Base-by-base conservation (phyloP, 768 basidiomycete species). In the Boletus sensibilis region DNA sequence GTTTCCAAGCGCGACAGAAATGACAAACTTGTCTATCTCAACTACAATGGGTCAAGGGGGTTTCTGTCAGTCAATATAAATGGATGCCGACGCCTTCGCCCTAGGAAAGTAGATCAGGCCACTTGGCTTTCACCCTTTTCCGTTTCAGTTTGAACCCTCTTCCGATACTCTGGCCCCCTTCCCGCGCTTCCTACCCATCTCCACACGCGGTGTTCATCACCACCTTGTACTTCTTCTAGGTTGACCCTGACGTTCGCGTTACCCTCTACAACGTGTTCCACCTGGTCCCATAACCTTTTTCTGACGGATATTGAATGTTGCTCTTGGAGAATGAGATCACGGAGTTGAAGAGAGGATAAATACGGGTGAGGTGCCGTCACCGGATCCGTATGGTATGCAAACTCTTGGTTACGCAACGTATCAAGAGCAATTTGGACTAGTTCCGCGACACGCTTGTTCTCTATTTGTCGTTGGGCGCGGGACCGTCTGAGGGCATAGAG, bases 141-240 rank as follows among this genome's bases (percentile, higher is more conserved):
- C 37, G 60, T 57, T 39, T 60, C 62, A 50, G 13, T 57, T 55
- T 50, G 64, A 57, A 64, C 73, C 69, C 72, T 72, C 63, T 73
- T 73, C 68, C 71, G 68, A 54, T 59, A 58, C 48, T 71, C 68
- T 59, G 68, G 67, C 38, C 67, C 72, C 61, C 67, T 65, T 52
- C 74, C 66, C 33, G 68, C 55, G 53, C 73, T 74, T n/a, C 93
- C 93, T 31, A 92, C 83, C 94, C 94, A 96, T 55, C 88, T 76
- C 94, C 94, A 96, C 53, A 93, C 93, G 61, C 91, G 83, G 73
- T 86, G 79, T 74, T 93, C 92, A 72, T 95, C 92, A 12, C 94
- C 93, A 61, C 88, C 88, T 57, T 78, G 79, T 45, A 90, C 82
- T 71, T 96, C 94, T 72, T 90, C 90, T 50, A 92, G 75, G 68